Evolutionary conservation across 108 stramenopile species (phyloP), one percentile per base, ranked within the genome.

Genomic region (Pseudonitzschia pungens): DNA sequence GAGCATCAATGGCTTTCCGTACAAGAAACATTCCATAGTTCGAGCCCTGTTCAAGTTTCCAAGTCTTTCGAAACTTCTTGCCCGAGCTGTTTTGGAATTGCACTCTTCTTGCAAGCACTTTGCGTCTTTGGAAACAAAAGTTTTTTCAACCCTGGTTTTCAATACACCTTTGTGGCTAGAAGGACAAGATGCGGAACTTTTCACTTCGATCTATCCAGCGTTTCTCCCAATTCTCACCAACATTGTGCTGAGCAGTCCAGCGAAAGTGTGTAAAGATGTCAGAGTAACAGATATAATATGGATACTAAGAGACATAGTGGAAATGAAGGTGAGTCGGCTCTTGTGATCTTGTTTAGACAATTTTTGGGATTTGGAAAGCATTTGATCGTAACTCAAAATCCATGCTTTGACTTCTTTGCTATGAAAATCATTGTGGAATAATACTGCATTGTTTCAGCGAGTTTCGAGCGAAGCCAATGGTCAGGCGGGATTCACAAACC

Each of bases 151-250:
- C 36, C 67, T 95, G 12, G 26, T 95, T 33, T 91, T 89, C 77
- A 95, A 92, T 78, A 55, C 83, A 1, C 83, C 85, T 26, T 69
- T 95, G 16, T 85, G 91, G 77, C 67, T 95, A 4, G 88, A 83
- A 45, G 59, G 66, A n/a, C 60, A 31, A n/a, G 86, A 84, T 29
- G 33, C 4, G 32, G 57, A 58, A 58, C 33, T 26, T 18, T 22
- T 2, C 26, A 68, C 84, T 28, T 68, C 78, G 0, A 53, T 92
- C 4, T 84, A 89, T 63, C 27, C 73, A 20, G 71, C 74, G 16
- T 40, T 95, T 27, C 69, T 92, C 8, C 93, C 93, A 55, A 74
- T 83, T 12, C 77, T 95, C 21, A 84, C 86, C 7, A 72, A 71
- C 27, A 73, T 92, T 24, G 79, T 81, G 27, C 80, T 55, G 58